phyloP scores from a whole-genome alignment of 148 eudicot genomes.

The Pharnaceum exiguum region DNA sequence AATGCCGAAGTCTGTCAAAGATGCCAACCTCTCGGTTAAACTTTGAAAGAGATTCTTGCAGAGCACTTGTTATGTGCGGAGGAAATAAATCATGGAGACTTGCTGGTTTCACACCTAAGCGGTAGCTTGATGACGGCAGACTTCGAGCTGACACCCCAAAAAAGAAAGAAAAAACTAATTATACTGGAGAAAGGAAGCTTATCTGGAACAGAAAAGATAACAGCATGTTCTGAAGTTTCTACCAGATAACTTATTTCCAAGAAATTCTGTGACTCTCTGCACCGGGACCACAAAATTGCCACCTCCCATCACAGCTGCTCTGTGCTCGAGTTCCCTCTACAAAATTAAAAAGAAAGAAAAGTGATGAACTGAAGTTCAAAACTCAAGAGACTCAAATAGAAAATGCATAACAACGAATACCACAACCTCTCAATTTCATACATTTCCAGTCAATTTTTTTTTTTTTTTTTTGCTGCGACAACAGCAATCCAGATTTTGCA shows the following conservation, averaged over 20 bases:
- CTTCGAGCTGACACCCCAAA: slow-evolving; percentile 56
- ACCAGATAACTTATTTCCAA: slow-evolving; percentile 77
- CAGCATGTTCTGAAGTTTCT: slow-evolving; percentile 7
- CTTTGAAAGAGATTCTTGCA: slow-evolving; percentile 69
- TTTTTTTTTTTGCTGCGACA: too few species aligned
- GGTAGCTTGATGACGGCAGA: slow-evolving; percentile 82
- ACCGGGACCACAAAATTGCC: slow-evolving; percentile 95
- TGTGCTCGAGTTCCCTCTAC: slow-evolving; percentile 74
- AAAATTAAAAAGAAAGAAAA: background rate
- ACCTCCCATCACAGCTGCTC: slow-evolving; percentile 91
- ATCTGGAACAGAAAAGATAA: background rate
- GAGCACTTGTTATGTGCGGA: slow-evolving; percentile 62
- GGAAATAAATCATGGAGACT: slow-evolving; percentile 81
- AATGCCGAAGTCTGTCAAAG: background rate
- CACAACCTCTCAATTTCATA: too few species aligned
- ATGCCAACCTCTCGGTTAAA: slow-evolving; percentile 73
- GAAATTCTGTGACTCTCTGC: slow-evolving; percentile 74
- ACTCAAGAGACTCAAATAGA: too few species aligned
- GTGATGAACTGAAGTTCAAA: background rate
- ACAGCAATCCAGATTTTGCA: too few species aligned
- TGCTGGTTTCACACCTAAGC: slow-evolving; percentile 82
- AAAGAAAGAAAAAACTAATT: slow-evolving; percentile 10
- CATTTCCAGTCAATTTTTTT: too few species aligned
- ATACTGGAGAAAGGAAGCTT: background rate
- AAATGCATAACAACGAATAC: too few species aligned